Evolutionary conservation across 805 yeast species (phyloP).

Genomic region (Yarrowia keelungensis): DNA sequence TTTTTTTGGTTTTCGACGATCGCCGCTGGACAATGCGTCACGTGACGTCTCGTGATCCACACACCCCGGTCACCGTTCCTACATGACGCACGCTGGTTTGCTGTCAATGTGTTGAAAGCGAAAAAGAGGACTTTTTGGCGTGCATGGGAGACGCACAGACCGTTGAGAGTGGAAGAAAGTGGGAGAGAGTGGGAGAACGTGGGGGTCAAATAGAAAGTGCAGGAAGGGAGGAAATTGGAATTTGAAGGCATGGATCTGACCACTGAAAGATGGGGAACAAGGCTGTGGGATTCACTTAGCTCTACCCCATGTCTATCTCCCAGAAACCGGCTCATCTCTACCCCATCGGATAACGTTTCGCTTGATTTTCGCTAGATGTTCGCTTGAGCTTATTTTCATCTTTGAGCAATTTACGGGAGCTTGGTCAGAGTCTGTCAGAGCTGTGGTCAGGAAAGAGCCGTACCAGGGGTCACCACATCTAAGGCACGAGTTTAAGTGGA

Average conservation of each 20-base stretch:
- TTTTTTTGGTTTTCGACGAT: not conserved
- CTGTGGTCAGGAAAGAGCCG: slow-evolving; percentile 4
- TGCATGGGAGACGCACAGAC: not conserved
- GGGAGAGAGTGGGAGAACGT: too few relatives aligned
- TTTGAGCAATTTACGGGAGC: slow-evolving; percentile 8
- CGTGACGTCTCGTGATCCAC: slow-evolving; percentile 15
- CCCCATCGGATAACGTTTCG: too few relatives aligned
- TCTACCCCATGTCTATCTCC: too few relatives aligned
- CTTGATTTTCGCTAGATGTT: not conserved
- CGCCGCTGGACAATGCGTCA: slow-evolving; percentile 3
- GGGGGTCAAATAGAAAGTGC: slow-evolving; percentile 1
- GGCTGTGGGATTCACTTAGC: too few relatives aligned
- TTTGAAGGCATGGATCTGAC: not conserved
- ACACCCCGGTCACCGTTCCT: slow-evolving; percentile 12
- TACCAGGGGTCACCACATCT: slow-evolving; percentile 11
- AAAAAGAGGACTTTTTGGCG: not conserved
- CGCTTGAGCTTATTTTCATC: not conserved
- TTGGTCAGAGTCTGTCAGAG: slow-evolving; percentile 16
- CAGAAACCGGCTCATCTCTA: too few relatives aligned
- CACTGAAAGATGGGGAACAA: too few relatives aligned
- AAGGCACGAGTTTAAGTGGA: not conserved
- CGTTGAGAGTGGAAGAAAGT: not conserved
- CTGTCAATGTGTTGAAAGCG: slow-evolving; percentile 16
- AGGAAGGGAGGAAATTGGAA: not conserved
- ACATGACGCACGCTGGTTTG: slow-evolving; percentile 12